These are phyloP conservation scores for Conringia planisiliqua DNA, from an alignment of 345 rosid genomes.

Conservation along the genomic window DNA sequence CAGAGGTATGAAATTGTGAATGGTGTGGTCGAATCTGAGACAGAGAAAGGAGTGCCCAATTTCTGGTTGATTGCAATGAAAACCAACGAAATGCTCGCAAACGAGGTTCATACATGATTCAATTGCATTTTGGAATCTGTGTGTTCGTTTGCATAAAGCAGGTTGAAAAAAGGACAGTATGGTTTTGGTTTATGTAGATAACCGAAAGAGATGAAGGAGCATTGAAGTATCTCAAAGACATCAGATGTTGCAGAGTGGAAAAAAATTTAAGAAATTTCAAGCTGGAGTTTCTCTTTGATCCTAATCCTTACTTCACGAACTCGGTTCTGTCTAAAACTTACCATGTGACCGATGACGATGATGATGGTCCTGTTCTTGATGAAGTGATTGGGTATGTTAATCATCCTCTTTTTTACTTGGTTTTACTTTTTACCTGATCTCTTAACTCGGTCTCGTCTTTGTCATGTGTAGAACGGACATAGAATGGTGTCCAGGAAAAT, in stretches of 20 bases:
- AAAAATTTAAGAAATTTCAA: conserved; percentile 83
- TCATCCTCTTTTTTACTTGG: neutral
- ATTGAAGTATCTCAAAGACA: conserved; percentile 75
- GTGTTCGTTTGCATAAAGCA: neutral
- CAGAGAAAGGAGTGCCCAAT: conserved; percentile 70
- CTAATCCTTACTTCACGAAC: conserved; percentile 85
- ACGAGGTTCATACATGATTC: conserved; percentile 41
- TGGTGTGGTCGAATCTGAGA: conserved; percentile 26
- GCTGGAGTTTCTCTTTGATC: conserved; percentile 80
- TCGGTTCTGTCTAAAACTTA: conserved; percentile 76
- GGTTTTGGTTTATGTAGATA: conserved; percentile 39
- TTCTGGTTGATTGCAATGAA: conserved; percentile 95
- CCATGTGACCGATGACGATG: conserved; percentile 93
- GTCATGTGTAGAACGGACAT: conserved; percentile 57
- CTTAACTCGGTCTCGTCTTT: neutral
- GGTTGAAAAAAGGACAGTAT: neutral
- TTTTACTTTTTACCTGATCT: neutral
- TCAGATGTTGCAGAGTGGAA: conserved; percentile 64
- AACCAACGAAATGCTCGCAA: conserved; percentile 76
- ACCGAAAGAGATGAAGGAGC: conserved; percentile 90
- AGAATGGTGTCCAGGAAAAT: conserved; percentile 92
- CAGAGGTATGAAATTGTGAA: conserved; percentile 38
- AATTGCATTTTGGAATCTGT: neutral
- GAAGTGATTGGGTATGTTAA: conserved; percentile 61
- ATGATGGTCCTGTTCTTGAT: conserved; percentile 74